These are phyloP conservation scores for Rasamsonia emersonii DNA, from an alignment of 2,329 filamentous ascomycete species.

Conservation along the genomic window DNA sequence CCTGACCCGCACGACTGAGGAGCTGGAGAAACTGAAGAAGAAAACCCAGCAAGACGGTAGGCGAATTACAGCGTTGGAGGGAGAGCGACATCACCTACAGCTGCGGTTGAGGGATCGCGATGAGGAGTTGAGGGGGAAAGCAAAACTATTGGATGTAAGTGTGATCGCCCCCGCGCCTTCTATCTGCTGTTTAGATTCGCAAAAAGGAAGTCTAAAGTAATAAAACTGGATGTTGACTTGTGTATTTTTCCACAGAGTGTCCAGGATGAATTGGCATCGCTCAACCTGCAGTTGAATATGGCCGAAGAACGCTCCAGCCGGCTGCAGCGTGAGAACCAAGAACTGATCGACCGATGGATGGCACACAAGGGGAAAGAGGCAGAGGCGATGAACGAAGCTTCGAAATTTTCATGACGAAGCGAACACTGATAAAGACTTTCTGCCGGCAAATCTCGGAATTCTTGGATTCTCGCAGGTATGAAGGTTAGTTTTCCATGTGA, in stretches of 20 bases:
- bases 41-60: conserved; percentile 53
- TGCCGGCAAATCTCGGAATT: too few species aligned
- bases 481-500: too few species aligned
- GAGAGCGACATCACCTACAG: conserved; percentile 53
- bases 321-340: conserved; percentile 73
- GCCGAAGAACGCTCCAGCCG: conserved; percentile 66
- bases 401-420: conserved; percentile 38
- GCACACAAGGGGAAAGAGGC: conserved; percentile 76
- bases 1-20: conserved; percentile 53
- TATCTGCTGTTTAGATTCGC: not conserved
- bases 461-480: too few species aligned
- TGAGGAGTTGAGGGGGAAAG: conserved; percentile 76
- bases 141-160: conserved; percentile 66
- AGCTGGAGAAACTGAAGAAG: conserved; percentile 55
- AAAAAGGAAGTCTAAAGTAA: conserved; percentile 2
- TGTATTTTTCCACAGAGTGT: conserved; percentile 49
- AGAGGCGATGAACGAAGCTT: conserved; percentile 68
- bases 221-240: conserved; percentile 1
- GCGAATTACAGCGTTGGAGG: conserved; percentile 53
- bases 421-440: too few species aligned
- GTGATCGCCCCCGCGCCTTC: too few species aligned
- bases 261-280: conserved; percentile 83
- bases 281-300: conserved; percentile 82
- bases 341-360: conserved; percentile 89
- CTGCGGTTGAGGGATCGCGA: conserved; percentile 69